These are phyloP conservation scores for Thalassiosira exigua DNA, from an alignment of 352 stramenopile genomes.

Conservation along the genomic window DNA sequence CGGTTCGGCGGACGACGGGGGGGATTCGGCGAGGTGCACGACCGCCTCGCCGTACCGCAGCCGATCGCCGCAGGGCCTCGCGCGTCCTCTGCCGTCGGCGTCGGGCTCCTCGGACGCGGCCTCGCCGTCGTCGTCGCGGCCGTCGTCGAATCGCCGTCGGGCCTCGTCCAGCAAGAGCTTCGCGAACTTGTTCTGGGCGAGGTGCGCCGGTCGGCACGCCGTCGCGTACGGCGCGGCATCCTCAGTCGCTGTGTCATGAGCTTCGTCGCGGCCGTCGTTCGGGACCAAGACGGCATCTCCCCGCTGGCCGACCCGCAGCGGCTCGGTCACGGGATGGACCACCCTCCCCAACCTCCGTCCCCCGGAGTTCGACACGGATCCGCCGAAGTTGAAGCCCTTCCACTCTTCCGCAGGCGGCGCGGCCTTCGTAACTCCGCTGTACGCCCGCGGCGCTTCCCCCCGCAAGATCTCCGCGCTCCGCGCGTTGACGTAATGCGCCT, in stretches of 20 bases:
- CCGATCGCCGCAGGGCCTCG: not conserved
- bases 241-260: not conserved
- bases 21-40: slow-evolving; percentile 28
- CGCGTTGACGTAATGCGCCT: slow-evolving; percentile 95
- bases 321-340: slow-evolving; percentile 65
- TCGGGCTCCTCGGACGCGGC: slow-evolving; percentile 3
- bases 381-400: slow-evolving; percentile 81
- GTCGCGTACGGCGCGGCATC: not conserved
- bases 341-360: slow-evolving; percentile 82
- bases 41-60: slow-evolving; percentile 67
- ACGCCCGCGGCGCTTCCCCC: slow-evolving; percentile 51
- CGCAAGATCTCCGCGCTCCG: slow-evolving; percentile 93
- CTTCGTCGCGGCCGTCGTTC: not conserved
- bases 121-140: slow-evolving; percentile 9
- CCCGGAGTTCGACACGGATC: slow-evolving; percentile 51
- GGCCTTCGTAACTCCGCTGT: slow-evolving; percentile 45
- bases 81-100: slow-evolving; percentile 7
- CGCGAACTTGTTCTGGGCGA: slow-evolving; percentile 72
- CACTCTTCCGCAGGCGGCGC: slow-evolving; percentile 77
- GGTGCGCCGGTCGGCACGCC: slow-evolving; percentile 51
- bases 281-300: slow-evolving; percentile 41
- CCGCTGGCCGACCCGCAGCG: slow-evolving; percentile 33
- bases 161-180: slow-evolving; percentile 47
- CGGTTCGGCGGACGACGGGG: not conserved
- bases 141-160: slow-evolving; percentile 7